A percentile compares a stretch with the other conserved stretches of the same genome.
These are phyloP conservation scores for Cornus florida DNA, from an alignment of 148 eudicot species.

Conservation along the genomic window DNA sequence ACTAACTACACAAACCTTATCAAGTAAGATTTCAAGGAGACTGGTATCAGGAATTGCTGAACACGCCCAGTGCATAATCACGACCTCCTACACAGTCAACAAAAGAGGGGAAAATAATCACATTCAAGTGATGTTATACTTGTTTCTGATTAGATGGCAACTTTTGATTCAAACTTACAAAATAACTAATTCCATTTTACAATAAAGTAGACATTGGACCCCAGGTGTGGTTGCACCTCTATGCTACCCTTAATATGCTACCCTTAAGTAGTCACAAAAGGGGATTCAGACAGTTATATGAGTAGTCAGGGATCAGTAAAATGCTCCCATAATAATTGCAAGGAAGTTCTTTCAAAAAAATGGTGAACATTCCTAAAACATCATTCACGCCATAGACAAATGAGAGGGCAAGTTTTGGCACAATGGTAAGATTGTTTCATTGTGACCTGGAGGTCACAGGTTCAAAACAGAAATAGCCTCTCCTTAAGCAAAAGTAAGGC, in stretches of 20 bases:
- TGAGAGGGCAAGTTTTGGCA: no score
- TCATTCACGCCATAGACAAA: no score
- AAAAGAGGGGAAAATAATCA: neutral
- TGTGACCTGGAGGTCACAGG: no score
- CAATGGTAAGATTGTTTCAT: no score
- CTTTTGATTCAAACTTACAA: neutral
- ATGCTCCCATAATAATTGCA: neutral
- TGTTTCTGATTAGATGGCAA: conserved; percentile 6
- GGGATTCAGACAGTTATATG: neutral
- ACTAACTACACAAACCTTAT: conserved; percentile 73
- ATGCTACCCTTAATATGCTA: neutral
- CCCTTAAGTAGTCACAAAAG: neutral
- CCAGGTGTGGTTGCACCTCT: neutral
- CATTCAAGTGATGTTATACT: neutral
- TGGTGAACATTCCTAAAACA: neutral
- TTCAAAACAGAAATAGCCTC: no score
- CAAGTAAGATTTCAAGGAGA: conserved; percentile 78
- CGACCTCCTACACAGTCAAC: conserved; percentile 64
- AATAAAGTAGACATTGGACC: neutral
- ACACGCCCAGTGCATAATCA: conserved; percentile 97
- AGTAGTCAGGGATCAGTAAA: neutral
- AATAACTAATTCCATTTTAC: neutral
- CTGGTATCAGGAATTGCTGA: conserved; percentile 76
- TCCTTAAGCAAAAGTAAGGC: no score
- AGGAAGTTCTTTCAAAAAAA: no score